Base-by-base conservation (phyloP, 163 green algal genomes). In the Prototheca wickerhamii region DNA sequence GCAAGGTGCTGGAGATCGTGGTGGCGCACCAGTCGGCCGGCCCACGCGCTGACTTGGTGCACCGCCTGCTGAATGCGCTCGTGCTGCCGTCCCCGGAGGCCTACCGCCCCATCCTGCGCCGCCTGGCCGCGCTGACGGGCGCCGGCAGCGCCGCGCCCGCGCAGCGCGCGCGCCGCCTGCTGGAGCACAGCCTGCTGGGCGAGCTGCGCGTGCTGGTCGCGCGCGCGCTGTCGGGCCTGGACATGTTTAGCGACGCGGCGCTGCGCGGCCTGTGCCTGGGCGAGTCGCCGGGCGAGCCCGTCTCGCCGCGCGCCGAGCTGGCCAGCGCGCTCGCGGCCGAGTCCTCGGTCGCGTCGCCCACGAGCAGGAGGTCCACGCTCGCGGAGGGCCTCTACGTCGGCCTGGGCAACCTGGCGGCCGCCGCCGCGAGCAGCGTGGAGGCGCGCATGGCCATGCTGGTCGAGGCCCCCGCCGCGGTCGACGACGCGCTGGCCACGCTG, bases 121-220 rank as follows among this genome's bases (percentile, higher is more conserved):
- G 85, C 30, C 69, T 97, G 26, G 82, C 88, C 7, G 76, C 74
- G 8, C 81, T 96, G 23, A 57, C 49, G 25, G 72, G 65, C n/a
- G 21, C 32, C 17, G 72, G 65, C 26, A 52, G 54, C 21, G 55
- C 63, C 10, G 67, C 78, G 37, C 69, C 79, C 28, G 76, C 77
- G 0, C 31, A 40, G 17, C 51, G 57, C 0, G 83, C 83, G 3
- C 75, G 87, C 63, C 75, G 84, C 60, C 67, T 87, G 63, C 76
- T 94, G 73, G 90, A 97, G 79, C 82, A 90, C 51, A 86, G 68
- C 52, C 77, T 97, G 64, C 79, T 94, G 60, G 82, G 78, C 7
- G 90, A 97, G 75, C 80, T 97, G 70, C 81, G 84, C 49, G 70
- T 71, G 0, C 81, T 93, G 34, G 90, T 95, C 18, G 84, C 84